Evolutionary conservation across 306 rosid genomes (phyloP).

Genomic region (Spatholobus suberectus): DNA sequence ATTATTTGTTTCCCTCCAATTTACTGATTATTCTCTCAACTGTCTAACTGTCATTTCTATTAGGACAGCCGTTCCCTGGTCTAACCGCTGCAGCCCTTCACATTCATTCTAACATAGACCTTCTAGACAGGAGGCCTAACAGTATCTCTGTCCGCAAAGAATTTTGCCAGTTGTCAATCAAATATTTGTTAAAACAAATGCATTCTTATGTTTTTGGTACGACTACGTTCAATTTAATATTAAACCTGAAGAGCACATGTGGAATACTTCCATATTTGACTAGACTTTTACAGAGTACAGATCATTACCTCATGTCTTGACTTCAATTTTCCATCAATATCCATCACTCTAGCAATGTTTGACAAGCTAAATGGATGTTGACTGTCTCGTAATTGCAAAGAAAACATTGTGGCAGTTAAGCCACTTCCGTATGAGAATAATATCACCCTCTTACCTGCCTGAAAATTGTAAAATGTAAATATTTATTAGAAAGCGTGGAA

Average conservation of each 20-base stretch:
- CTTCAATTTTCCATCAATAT: constrained; percentile 81
- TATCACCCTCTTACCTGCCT: constrained; percentile 79
- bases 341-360: constrained; percentile 78
- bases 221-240: not conserved
- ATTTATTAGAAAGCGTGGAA: constrained; percentile 37
- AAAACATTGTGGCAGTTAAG: constrained; percentile 87
- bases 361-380: constrained; percentile 85
- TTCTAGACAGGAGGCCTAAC: not conserved
- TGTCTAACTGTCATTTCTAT: not conserved
- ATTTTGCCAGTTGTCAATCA: not conserved
- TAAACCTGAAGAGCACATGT: not conserved
- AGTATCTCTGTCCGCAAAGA: not conserved
- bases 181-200: not conserved
- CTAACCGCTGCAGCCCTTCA: not conserved
- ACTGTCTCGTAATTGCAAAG: constrained; percentile 62
- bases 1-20: not conserved
- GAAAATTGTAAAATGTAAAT: constrained; percentile 46
- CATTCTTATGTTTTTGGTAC: constrained; percentile 1
- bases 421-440: constrained; percentile 98
- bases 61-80: not conserved
- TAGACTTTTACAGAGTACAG: constrained; percentile 12
- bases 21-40: not conserved
- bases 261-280: constrained; percentile 16
- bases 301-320: constrained; percentile 89
- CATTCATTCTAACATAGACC: not conserved